A percentile compares a stretch with the other conserved stretches of the same genome.
These are phyloP conservation scores for Syzygium malaccense DNA, from an alignment of 441 rosid genomes.

Conservation along the genomic window DNA sequence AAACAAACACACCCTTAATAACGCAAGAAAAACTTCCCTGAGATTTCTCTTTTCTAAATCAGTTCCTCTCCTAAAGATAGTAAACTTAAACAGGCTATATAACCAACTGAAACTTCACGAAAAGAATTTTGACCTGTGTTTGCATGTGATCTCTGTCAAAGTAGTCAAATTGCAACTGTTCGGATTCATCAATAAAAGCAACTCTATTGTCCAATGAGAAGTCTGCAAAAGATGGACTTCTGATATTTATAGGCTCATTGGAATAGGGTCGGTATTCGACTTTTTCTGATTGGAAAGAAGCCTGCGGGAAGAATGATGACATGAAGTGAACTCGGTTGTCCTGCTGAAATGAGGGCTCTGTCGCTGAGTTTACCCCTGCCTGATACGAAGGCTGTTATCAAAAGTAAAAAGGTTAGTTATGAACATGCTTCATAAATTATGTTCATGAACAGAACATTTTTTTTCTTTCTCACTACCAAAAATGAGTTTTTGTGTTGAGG, in stretches of 20 bases:
- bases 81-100: not conserved
- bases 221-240: not conserved
- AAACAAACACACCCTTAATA: not conserved
- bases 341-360: not conserved
- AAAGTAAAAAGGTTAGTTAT: not conserved
- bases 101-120: not conserved
- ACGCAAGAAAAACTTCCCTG: not conserved
- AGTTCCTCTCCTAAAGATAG: not conserved
- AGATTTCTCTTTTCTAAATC: not conserved
- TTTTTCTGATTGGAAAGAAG: not conserved
- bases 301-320: not conserved
- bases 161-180: not conserved
- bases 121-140: not conserved
- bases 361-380: not conserved
- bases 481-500: too few species aligned
- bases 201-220: not conserved
- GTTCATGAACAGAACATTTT: not conserved
- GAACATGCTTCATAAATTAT: not conserved
- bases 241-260: not conserved
- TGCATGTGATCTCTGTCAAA: not conserved
- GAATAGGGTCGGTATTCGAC: not conserved
- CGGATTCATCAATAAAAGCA: not conserved
- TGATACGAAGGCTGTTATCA: not conserved
- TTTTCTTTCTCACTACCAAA: not conserved
- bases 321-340: not conserved